A percentile compares a stretch with the other conserved stretches of the same genome.
Conservation (phyloP, 768 basidiomycete genomes). For the Coprinopsis cinerea region DNA sequence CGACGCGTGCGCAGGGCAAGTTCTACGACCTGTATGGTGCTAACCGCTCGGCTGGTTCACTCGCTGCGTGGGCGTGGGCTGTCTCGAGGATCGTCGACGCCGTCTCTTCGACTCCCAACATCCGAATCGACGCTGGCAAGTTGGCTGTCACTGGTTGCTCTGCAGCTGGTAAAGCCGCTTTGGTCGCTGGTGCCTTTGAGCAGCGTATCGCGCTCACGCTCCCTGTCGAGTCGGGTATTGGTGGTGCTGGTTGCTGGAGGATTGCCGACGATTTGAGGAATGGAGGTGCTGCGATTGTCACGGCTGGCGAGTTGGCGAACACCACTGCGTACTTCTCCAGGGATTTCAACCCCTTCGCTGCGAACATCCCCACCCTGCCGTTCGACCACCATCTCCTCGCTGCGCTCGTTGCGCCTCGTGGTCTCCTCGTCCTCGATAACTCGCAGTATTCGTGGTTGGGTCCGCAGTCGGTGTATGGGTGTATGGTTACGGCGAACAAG, state of each 20-base stretch:
- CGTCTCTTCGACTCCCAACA: conserved; percentile 38
- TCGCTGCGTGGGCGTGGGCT: conserved; percentile 61
- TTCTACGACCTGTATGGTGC: conserved; percentile 54
- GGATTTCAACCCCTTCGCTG: conserved; percentile 40
- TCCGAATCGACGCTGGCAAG: conserved; percentile 38
- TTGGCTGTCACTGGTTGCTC: conserved; percentile 58
- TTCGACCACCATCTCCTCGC: conserved; percentile 56
- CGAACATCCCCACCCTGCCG: conserved; percentile 38
- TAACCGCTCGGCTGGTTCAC: conserved; percentile 39
- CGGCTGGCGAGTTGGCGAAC: conserved; percentile 48
- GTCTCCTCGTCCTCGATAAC: conserved; percentile 48
- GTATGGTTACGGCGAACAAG: conserved; percentile 42
- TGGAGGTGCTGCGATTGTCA: conserved; percentile 40
- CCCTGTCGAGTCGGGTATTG: conserved; percentile 57
- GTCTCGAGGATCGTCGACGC: conserved; percentile 54
- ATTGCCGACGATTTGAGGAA: conserved; percentile 42
- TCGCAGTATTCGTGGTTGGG: conserved; percentile 51
- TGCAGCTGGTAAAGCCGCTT: conserved; percentile 54
- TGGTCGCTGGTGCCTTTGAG: conserved; percentile 57
- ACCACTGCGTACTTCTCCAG: conserved; percentile 59
- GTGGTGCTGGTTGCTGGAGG: conserved; percentile 54
- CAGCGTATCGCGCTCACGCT: conserved; percentile 52
- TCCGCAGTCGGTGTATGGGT: conserved; percentile 42
- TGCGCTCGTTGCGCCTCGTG: conserved; percentile 50
- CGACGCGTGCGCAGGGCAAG: conserved; percentile 45